Evolutionary conservation across 805 yeast genomes (phyloP).

Genomic region (Nakazawaea molendinolei): DNA sequence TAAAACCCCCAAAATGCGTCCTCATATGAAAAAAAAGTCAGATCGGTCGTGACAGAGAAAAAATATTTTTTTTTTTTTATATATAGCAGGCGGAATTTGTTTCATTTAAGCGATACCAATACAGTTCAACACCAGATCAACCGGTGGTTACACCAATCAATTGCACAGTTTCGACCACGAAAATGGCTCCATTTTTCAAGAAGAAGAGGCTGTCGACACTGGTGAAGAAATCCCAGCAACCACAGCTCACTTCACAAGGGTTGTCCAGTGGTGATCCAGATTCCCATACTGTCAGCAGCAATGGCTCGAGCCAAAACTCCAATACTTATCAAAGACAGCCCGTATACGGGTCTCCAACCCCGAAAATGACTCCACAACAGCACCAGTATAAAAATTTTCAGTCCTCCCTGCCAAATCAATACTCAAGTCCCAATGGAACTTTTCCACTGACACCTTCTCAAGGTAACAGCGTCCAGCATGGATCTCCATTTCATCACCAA

Average conservation of each 20-base stretch:
- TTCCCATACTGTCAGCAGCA: conserved; percentile 1
- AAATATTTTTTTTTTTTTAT: too few species aligned
- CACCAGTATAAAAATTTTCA: neutral
- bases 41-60: too few species aligned
- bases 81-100: too few species aligned
- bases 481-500: too few species aligned
- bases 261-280: conserved; percentile 5
- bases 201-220: conserved; percentile 14
- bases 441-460: neutral
- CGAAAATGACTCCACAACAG: conserved; percentile 1
- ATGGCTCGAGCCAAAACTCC: conserved; percentile 4
- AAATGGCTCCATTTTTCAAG: conserved; percentile 20
- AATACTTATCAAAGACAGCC: conserved; percentile 1
- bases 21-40: too few species aligned
- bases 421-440: neutral
- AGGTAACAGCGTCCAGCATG: too few species aligned
- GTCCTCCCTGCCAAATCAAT: neutral
- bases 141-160: too few species aligned
- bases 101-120: too few species aligned
- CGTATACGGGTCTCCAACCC: conserved; percentile 10
- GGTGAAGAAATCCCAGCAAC: conserved; percentile 13
- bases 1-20: too few species aligned
- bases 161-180: too few species aligned
- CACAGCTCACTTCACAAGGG: conserved; percentile 13
- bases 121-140: too few species aligned